A percentile compares a stretch with the other conserved stretches of the same genome.
These are phyloP conservation scores for Aegilops bicornis DNA, from an alignment of 176 grass and related monocot genomes.

Conservation along the genomic window DNA sequence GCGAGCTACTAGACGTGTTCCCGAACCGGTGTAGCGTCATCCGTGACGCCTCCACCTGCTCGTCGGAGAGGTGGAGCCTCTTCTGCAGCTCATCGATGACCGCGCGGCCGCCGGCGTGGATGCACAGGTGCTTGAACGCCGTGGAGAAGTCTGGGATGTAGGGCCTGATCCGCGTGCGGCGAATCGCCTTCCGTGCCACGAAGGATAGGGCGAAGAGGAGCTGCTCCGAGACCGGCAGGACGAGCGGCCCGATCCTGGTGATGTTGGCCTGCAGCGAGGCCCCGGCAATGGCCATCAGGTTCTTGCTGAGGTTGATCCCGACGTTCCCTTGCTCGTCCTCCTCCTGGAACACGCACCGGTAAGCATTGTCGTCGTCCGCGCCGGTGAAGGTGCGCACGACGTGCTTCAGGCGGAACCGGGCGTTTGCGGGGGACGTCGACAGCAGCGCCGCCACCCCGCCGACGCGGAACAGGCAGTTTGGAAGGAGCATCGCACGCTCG, in stretches of 20 bases:
- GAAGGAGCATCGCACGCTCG: conserved; percentile 56
- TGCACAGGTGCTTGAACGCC: not conserved
- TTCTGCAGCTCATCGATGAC: not conserved
- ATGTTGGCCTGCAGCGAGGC: not conserved
- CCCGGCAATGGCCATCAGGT: not conserved
- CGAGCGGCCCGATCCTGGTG: not conserved
- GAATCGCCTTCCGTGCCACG: not conserved
- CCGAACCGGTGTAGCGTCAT: conserved; percentile 75
- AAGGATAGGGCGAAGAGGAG: not conserved
- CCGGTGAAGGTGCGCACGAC: no score
- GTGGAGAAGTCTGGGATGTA: not conserved
- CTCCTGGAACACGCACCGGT: not conserved
- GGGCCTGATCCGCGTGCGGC: not conserved
- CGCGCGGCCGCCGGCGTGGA: not conserved
- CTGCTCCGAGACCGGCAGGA: not conserved
- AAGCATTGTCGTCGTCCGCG: not conserved
- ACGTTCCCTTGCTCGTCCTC: not conserved
- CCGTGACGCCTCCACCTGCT: conserved; percentile 62
- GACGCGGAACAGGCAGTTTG: conserved; percentile 68
- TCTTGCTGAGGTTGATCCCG: not conserved
- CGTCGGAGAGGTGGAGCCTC: not conserved
- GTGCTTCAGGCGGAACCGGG: no score
- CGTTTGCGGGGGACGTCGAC: no score
- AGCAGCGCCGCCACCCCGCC: no score
- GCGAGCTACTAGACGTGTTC: conserved; percentile 58